Evolutionary conservation across 495 filamentous ascomycete genomes (phyloP), one percentile per base, ranked within the genome.

Genomic region (Penicillium steckii): DNA sequence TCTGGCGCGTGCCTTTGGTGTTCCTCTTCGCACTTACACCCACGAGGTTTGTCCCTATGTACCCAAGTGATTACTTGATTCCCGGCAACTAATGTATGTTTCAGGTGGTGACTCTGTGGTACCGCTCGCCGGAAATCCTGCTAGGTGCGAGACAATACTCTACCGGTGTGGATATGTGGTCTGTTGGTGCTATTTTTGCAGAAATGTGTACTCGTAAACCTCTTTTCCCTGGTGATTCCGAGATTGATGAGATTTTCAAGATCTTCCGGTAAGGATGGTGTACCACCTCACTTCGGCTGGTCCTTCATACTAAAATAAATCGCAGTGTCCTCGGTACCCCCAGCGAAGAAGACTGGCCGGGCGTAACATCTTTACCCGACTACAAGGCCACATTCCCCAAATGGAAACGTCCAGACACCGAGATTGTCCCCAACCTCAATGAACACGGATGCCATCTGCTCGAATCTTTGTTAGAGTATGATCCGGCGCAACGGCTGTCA

Each of bases 131-230:
- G 0, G 94, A 99, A 70, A 96, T 99, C 65, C 83, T 99, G 19
- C 87, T 99, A 10, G 94, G 94, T 61, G 94, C 94, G 48, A 88
- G 92, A 40, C 94, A 97, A 70, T 99, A 99, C 76, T 95, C 90
- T 21, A 97, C 94, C 40, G 94, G 95, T 55, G 92, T 98, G 37
- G 94, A 99, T 69, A 97, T 99, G 95, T 99, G 94, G 94, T 96
- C 91, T 23, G 85, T 93, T 46, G 94, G 94, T 38, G 96, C 94
- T 68, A 99, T 99, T 70, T 99, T 99, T 70, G 94, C 95, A 12
- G 94, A 99, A 73, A 97, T 99, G 95, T 96, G 91, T 78, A 99
- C 95, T n/a, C 87, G 90, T 60, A 97, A 97, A 72, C 92, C 94
- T 4, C 75, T 97, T 12, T 97, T 99, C 80, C 94, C 94, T 22